Evolutionary conservation across 805 yeast genomes (phyloP).

Genomic region (Suhomyces xylopsoci): DNA sequence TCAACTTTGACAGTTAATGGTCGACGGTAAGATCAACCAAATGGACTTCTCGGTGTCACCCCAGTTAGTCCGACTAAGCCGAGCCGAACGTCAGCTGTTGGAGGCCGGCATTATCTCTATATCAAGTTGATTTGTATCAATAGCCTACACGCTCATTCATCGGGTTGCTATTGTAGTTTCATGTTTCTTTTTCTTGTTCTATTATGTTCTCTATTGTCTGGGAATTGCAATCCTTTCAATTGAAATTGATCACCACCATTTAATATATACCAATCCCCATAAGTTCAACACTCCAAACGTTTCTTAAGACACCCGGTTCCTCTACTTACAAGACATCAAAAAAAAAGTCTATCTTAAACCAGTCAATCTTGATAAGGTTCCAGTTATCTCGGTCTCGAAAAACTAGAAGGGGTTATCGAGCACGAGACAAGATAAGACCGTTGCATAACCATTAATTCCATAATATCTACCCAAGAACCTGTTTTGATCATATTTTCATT

Average conservation of each 20-base stretch:
- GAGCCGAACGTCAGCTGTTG: neutral
- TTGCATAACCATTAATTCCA: neutral
- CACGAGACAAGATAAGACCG: neutral
- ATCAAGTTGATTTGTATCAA: neutral
- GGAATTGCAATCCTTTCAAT: neutral
- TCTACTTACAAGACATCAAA: neutral
- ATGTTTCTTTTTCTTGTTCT: neutral
- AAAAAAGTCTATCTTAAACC: neutral
- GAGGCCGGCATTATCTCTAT: neutral
- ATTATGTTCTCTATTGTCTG: neutral
- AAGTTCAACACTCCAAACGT: neutral
- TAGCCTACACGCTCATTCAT: neutral
- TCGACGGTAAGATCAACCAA: neutral
- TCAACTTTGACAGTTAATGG: neutral
- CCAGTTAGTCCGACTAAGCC: neutral
- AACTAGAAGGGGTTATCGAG: neutral
- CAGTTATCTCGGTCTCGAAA: neutral
- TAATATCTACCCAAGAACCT: too few relatives aligned
- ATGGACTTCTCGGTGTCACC: neutral
- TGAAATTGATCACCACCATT: neutral
- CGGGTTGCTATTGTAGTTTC: neutral
- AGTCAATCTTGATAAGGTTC: neutral
- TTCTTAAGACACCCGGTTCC: neutral
- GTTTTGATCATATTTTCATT: neutral
- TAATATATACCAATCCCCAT: neutral